Evolutionary conservation across 2,329 filamentous ascomycete species (phyloP).

Genomic region (Colletotrichum gloeosporioides): DNA sequence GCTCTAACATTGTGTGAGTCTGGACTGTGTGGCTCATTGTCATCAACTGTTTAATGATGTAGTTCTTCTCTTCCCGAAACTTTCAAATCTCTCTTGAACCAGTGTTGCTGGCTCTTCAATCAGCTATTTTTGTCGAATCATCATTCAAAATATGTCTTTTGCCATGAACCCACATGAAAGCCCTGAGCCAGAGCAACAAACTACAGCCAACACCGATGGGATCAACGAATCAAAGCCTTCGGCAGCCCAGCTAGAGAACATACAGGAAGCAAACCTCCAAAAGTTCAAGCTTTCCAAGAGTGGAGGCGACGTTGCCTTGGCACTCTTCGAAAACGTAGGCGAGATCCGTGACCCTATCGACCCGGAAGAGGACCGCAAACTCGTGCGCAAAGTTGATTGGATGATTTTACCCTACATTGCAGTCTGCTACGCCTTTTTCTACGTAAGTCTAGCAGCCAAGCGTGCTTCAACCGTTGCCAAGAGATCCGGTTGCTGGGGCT

Average conservation of each 20-base stretch:
- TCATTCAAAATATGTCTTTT: not conserved
- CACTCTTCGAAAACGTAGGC: not conserved
- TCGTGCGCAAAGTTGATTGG: not conserved
- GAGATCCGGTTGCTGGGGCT: rapidly evolving
- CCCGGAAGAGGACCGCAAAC: not conserved
- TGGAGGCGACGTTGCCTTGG: not conserved
- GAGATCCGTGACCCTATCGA: not conserved
- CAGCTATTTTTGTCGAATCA: not conserved
- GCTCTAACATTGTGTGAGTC: not conserved
- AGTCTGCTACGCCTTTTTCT: not conserved
- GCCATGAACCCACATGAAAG: not conserved
- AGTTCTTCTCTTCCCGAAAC: not conserved
- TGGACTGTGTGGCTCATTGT: rapidly evolving
- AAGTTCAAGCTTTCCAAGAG: not conserved
- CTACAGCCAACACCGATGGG: rapidly evolving
- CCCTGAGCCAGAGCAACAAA: not conserved
- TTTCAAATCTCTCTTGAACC: not conserved
- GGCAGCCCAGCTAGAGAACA: not conserved
- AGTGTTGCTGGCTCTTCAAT: not conserved
- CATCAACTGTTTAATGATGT: not conserved
- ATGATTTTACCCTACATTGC: not conserved
- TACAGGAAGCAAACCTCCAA: not conserved
- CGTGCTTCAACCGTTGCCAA: not conserved
- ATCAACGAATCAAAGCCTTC: not conserved
- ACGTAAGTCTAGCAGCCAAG: not conserved